Base-by-base conservation (phyloP, 2,329 filamentous ascomycete genomes). In the Xylariaceae sp. region DNA sequence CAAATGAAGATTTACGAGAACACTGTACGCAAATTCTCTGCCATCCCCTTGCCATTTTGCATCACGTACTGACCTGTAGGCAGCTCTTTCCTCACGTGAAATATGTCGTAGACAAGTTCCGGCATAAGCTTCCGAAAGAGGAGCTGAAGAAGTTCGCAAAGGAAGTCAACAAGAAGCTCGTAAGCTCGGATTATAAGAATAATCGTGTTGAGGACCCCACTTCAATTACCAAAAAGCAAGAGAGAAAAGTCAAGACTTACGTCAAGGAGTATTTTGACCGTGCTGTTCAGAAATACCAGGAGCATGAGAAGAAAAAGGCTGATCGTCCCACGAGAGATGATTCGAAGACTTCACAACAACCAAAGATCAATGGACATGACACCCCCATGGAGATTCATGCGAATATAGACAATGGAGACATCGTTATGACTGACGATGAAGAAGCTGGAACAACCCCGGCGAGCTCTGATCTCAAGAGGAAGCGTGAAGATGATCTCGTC, bases 1-100 rank as follows among this genome's bases (percentile, higher is more conserved):
- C 91, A 95, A 75, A 96, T 92, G 84, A 96, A 92, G 78, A 82
- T 96, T 2, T 98, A 97, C 68, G 93, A 97, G 74, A 93, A 93
- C 70, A 96, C 92, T 48, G 92, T 96, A 81, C 73, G 90, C 19
- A 45, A 79, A 24, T 6, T 50, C n/a, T 33, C 31, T 37, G 28
- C 11, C 7, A 8, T 6, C 5, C 26, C 34, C 29, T 19, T 34
- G 16, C 41, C 21, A 2, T 50, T 59, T 67, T 61, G 69, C 57
- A 24, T 34, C 28, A 19, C 19, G 31, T 52, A 51, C 65, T 70
- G 58, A 69, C 23, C 23, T 11, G 39, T 44, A 21, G 12, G 5
- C 64, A 95, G 92, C 81, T 97, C 6, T 91, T 89, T 69, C 92
- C 92, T 5, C 87, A 92, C 54, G 88, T 98, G 65, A 94, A 92